Base-by-base conservation (phyloP, 805 yeast species). In the Candida vartiovaarae region DNA sequence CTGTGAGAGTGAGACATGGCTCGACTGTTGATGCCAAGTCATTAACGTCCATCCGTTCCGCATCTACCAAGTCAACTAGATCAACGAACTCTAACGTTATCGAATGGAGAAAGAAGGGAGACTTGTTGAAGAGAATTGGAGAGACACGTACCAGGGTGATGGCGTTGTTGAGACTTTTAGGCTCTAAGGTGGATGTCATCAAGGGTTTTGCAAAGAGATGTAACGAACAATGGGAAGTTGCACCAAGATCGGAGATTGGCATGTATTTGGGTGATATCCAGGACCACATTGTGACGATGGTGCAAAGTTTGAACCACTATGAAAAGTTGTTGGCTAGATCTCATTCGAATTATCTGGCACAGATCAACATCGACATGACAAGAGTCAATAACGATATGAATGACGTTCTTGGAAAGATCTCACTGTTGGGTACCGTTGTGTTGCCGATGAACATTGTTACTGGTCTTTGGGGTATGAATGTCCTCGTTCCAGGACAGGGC, bases 381-480 rank as follows among this genome's bases (percentile, higher is more conserved):
- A 82, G 82, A 61, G 96, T 90, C 10, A 93, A 90, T 65, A 93
- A 93, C 57, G 97, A 91, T 55, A 91, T 95, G 78, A 93, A 93
- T 62, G 98, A 93, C 61, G 95, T 90, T 2, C 73, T 91, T 57
- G 95, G 97, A 8, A 88, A 90, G 61, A 87, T 91, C 44, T 87
- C 98, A 3, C 82, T 90, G 35, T 66, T 91, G 49, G 99, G 98
- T 74, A 88, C 98, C 0, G 87, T 93, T 44, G 96, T 93, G 23
- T 68, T 93, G 46, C 99, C 99, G 4, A 78, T 93, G 76, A 93
- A 93, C 60, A 87, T 93, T 43, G 83, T 93, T 24, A 93, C 99
- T 0, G 99, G 99, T 23, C 67, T 93, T 38, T 93, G 98, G 98
- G 99, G 99, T 44, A 93, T 93, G 99, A 93, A 93, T 66, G 95